A percentile compares a stretch with the other conserved stretches of the same genome.
Evolutionary conservation across 2,329 filamentous ascomycete genomes (phyloP).

Genomic region (Neocatenulostroma microsporum): DNA sequence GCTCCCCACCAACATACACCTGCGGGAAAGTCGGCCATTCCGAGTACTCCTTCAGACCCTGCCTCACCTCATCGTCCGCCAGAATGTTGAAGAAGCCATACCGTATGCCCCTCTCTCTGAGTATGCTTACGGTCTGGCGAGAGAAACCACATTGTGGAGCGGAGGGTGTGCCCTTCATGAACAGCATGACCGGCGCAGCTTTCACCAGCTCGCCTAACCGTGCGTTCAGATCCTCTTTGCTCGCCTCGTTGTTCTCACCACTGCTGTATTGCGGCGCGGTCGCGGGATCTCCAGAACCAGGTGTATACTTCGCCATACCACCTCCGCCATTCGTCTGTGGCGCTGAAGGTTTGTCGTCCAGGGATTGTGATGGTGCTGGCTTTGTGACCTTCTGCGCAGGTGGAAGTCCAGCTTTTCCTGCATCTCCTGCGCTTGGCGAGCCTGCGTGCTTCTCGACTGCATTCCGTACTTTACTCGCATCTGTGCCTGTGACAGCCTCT

Average conservation of each 20-base stretch:
- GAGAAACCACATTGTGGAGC: constrained; percentile 89
- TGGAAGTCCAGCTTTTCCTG: constrained; percentile 32
- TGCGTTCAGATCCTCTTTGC: constrained; percentile 77
- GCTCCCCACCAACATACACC: constrained; percentile 81
- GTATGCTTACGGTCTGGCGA: constrained; percentile 73
- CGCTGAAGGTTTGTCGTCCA: constrained; percentile 18
- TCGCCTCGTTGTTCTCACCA: constrained; percentile 32
- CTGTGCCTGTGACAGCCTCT: constrained; percentile 82
- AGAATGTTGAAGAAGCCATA: constrained; percentile 99
- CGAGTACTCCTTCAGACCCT: constrained; percentile 94
- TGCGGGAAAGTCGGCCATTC: constrained; percentile 99
- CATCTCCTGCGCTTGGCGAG: constrained; percentile 23
- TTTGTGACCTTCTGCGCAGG: constrained; percentile 39
- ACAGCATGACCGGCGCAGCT: constrained; percentile 94
- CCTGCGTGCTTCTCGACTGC: constrained; percentile 74
- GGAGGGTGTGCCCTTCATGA: constrained; percentile 94
- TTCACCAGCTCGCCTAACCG: constrained; percentile 79
- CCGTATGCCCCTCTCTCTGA: constrained; percentile 83
- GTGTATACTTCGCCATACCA: constrained; percentile 40
- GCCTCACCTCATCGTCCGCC: constrained; percentile 92
- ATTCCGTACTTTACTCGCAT: constrained; percentile 73
- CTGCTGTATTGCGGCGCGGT: constrained; percentile 42
- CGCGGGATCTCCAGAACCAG: constrained; percentile 34
- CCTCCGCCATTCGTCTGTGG: constrained; percentile 27
- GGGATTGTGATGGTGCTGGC: constrained; percentile 31